These are phyloP conservation scores for Solanum arcanum DNA, from an alignment of 257 asterid genomes.

Conservation along the genomic window DNA sequence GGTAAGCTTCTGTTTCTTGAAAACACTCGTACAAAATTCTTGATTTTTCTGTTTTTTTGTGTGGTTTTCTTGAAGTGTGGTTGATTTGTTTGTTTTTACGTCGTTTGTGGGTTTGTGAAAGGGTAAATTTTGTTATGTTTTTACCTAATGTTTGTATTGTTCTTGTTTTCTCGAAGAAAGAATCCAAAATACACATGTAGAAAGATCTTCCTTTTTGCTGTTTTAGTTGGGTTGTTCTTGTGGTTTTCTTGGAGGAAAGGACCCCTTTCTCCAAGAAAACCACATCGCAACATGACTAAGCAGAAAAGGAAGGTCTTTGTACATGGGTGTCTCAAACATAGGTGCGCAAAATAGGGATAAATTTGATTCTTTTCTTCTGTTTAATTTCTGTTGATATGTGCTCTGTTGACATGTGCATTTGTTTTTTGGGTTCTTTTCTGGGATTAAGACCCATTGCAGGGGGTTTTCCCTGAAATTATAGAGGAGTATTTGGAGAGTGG, in stretches of 20 bases:
- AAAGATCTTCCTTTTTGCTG: neutral
- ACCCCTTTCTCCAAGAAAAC: neutral
- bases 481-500: constrained; percentile 91
- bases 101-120: neutral
- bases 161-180: neutral
- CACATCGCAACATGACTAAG: neutral
- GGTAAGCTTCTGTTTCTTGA: neutral
- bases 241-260: neutral
- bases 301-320: neutral
- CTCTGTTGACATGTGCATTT: neutral
- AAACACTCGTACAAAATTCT: neutral
- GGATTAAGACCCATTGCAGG: constrained; percentile 76
- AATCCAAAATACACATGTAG: neutral
- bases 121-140: neutral
- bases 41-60: neutral
- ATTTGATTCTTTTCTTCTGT: neutral
- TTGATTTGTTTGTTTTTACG: neutral
- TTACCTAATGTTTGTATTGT: neutral
- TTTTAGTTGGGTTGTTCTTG: neutral
- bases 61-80: neutral
- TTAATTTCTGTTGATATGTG: neutral
- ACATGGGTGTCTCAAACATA: neutral
- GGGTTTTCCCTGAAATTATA: constrained; percentile 86
- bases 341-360: neutral
- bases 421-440: neutral